These are phyloP conservation scores for Neoconidiobolus thromboides DNA, from an alignment of 371 early-diverging fungal species.

Conservation along the genomic window DNA sequence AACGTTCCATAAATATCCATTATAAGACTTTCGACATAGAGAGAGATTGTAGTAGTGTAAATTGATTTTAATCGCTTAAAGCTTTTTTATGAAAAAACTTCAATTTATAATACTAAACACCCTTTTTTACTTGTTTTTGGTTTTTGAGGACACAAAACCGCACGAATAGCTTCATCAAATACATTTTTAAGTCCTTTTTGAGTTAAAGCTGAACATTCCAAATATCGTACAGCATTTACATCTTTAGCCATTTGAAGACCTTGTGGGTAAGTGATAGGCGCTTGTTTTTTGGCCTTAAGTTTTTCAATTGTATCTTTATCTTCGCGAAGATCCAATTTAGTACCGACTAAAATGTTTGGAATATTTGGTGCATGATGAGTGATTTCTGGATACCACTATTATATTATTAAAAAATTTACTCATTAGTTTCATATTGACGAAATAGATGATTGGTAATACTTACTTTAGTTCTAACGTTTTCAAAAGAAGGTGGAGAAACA, in stretches of 20 bases:
- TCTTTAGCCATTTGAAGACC: constrained; percentile 82
- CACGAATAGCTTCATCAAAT: constrained; percentile 95
- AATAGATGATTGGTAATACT: background rate
- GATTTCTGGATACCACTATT: constrained; percentile 88
- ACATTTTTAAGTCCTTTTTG: constrained; percentile 95
- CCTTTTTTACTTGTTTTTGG: constrained; percentile 37
- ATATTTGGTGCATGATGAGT: constrained; percentile 86
- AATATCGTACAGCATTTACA: constrained; percentile 76
- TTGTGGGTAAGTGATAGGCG: constrained; percentile 77
- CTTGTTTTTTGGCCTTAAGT: constrained; percentile 68
- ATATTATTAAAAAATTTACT: background rate
- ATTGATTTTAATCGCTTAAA: too few relatives aligned
- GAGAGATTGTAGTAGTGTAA: too few relatives aligned
- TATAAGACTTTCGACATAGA: too few relatives aligned
- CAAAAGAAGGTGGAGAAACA: constrained; percentile 75
- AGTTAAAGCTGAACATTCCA: constrained; percentile 97
- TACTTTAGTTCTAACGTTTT: constrained; percentile 75
- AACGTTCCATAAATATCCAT: too few relatives aligned
- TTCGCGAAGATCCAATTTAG: constrained; percentile 94
- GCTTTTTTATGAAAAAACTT: too few relatives aligned
- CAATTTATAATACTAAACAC: constrained; percentile 42
- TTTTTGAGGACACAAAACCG: constrained; percentile 60
- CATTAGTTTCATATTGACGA: background rate
- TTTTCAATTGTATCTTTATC: constrained; percentile 75
- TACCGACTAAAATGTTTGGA: constrained; percentile 94